These are phyloP conservation scores for Coemansia sp. DNA, from an alignment of 192 early-diverging fungal genomes.

Conservation along the genomic window DNA sequence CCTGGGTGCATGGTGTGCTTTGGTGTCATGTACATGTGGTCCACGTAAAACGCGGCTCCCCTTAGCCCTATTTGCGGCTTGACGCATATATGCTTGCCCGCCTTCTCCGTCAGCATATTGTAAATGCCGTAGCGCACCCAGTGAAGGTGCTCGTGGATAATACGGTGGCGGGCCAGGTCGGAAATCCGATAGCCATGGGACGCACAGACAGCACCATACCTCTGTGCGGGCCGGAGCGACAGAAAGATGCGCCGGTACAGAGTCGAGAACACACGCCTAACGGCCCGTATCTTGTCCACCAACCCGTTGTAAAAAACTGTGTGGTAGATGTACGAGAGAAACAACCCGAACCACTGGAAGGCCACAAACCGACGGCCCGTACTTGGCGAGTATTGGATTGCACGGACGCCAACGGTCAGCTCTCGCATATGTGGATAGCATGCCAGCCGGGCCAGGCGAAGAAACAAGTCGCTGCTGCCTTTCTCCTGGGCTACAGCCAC, in stretches of 20 bases:
- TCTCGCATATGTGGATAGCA: conserved; percentile 13
- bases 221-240: neutral
- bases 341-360: conserved; percentile 14
- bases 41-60: no score
- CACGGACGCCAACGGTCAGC: neutral
- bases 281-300: neutral
- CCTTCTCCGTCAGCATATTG: conserved; percentile 12
- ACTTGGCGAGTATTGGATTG: conserved; percentile 10
- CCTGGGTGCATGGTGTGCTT: no score
- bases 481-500: no score
- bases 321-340: neutral
- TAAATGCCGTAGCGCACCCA: conserved; percentile 23
- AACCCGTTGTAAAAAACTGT: conserved; percentile 1
- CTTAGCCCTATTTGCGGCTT: no score
- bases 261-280: neutral
- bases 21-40: no score
- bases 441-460: conserved; percentile 4
- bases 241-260: neutral
- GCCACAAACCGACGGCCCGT: conserved; percentile 10
- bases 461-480: neutral
- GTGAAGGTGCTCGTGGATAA: conserved; percentile 5
- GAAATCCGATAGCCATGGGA: conserved; percentile 17
- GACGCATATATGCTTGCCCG: conserved; percentile 3
- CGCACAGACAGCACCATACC: no score
- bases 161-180: conserved; percentile 17